phyloP scores from a whole-genome alignment of 2,329 filamentous ascomycete genomes.

The Aspergillus sp. region DNA sequence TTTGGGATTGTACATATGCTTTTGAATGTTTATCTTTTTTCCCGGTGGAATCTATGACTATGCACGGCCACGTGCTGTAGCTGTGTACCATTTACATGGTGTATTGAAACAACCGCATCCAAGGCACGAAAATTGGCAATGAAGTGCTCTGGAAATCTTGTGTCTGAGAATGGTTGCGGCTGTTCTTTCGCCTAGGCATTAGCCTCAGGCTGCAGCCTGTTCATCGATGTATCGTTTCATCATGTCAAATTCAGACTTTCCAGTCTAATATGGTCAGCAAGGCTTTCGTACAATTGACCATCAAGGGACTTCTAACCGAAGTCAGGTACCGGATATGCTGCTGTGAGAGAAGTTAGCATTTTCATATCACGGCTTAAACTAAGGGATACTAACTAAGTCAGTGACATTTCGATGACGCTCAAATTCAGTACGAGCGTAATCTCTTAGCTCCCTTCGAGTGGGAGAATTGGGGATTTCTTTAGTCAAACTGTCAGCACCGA shows the following conservation, averaged over 20 bases:
- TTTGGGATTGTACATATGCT: slow-evolving; percentile 6
- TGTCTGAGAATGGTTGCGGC: neutral
- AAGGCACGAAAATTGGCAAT: neutral
- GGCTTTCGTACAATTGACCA: neutral
- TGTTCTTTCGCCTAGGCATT: neutral
- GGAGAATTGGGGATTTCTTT: slow-evolving; percentile 41
- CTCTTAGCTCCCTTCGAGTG: slow-evolving; percentile 41
- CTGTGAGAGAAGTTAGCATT: slow-evolving; percentile 18
- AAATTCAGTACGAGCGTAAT: slow-evolving; percentile 47
- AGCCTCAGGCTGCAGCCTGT: slow-evolving; percentile 31
- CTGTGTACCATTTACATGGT: neutral
- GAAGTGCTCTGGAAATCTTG: neutral
- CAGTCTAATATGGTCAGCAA: slow-evolving; percentile 31
- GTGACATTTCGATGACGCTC: slow-evolving; percentile 43
- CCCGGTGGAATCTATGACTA: neutral
- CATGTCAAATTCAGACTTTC: slow-evolving; percentile 48
- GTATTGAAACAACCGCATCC: neutral
- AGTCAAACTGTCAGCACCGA: neutral
- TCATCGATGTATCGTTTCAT: slow-evolving; percentile 50
- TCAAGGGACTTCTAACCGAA: slow-evolving; percentile 30
- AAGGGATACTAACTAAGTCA: slow-evolving; percentile 35
- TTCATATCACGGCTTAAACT: neutral
- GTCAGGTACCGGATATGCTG: slow-evolving; percentile 48
- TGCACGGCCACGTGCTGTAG: neutral
- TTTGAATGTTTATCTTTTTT: neutral